Evolutionary conservation across 2,329 filamentous ascomycete species (phyloP).

Genomic region (Fonsecaea erecta): DNA sequence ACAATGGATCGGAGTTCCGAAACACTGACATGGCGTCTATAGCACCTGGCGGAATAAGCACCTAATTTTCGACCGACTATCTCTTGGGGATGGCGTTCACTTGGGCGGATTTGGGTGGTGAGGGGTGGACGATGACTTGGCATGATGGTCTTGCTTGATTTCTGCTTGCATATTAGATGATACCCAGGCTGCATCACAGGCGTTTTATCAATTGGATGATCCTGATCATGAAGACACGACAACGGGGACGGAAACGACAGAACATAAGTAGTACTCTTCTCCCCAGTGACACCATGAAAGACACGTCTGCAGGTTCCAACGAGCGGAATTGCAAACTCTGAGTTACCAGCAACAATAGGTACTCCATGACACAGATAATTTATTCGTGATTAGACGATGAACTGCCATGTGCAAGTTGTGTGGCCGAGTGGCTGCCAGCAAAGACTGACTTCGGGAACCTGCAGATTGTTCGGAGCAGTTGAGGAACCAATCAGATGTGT

Average conservation of each 20-base stretch:
- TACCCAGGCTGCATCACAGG: constrained; percentile 16
- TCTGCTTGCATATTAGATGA: constrained; percentile 8
- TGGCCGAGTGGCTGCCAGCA: background rate
- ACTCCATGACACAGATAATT: no score
- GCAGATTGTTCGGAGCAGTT: constrained; percentile 15
- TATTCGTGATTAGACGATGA: background rate
- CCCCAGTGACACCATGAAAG: background rate
- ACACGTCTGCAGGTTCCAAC: background rate
- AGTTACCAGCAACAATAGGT: background rate
- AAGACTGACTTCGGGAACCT: constrained; percentile 6
- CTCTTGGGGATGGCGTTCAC: background rate
- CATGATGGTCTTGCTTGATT: background rate
- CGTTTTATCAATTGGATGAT: background rate
- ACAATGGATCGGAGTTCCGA: background rate
- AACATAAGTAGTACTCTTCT: background rate
- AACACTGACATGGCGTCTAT: constrained; percentile 17
- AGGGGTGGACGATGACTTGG: background rate
- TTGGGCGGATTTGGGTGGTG: background rate
- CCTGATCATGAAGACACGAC: background rate
- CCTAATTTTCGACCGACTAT: background rate
- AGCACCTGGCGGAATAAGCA: constrained; percentile 50
- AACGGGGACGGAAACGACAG: background rate
- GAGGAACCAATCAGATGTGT: constrained; percentile 7
- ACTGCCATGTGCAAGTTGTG: background rate
- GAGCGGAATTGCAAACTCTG: background rate